Percentiles rank a stretch among this genome's conserved stretches.
Conservation (phyloP, 495 filamentous ascomycete species). For the Penicillium ochrochloron region DNA sequence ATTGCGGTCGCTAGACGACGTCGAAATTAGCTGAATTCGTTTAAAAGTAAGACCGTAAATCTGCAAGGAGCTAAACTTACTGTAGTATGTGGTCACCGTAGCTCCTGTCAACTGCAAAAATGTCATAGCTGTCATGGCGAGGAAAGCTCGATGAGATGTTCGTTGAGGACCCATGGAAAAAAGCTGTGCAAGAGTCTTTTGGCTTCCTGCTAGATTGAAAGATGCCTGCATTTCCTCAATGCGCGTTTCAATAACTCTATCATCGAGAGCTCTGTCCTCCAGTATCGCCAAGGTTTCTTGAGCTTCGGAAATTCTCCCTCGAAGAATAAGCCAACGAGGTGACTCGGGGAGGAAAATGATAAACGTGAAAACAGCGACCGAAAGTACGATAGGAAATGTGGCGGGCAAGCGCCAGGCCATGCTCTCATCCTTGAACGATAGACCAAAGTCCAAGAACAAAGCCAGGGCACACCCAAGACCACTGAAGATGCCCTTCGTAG, state of each 20-base stretch:
- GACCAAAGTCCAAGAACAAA: conserved; percentile 60
- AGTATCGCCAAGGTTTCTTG: conserved; percentile 43
- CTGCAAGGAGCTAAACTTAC: conserved; percentile 14
- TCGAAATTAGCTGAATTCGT: neutral
- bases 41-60: too few species aligned
- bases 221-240: conserved; percentile 31
- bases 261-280: conserved; percentile 39
- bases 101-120: conserved; percentile 32
- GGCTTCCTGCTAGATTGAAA: conserved; percentile 17
- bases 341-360: conserved; percentile 46
- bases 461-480: conserved; percentile 58
- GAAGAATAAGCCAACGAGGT: conserved; percentile 50
- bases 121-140: conserved; percentile 24
- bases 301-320: conserved; percentile 40
- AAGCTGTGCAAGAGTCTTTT: conserved; percentile 16
- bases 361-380: conserved; percentile 33
- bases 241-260: conserved; percentile 18
- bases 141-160: conserved; percentile 29
- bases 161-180: conserved; percentile 32
- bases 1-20: conserved; percentile 24
- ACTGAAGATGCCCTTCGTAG: conserved; percentile 63
- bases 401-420: conserved; percentile 57
- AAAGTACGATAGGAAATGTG: conserved; percentile 49
- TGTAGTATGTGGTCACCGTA: conserved; percentile 35
- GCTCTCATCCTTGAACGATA: conserved; percentile 46